These are phyloP conservation scores for Cordyceps cicadae DNA, from an alignment of 2,329 filamentous ascomycete species.

Conservation along the genomic window DNA sequence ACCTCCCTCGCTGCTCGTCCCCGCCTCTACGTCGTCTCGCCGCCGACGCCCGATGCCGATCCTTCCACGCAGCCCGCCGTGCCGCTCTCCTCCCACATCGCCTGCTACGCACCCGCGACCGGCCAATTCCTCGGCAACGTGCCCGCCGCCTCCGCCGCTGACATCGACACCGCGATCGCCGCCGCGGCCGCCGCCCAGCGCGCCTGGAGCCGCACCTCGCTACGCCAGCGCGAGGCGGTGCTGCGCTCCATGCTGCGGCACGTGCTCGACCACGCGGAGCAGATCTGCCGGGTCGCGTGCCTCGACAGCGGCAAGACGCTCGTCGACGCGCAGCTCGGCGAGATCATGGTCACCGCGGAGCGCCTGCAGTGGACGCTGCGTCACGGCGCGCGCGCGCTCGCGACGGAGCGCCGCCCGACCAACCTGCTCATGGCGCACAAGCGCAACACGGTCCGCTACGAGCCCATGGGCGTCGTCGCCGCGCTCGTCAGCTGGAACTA, in stretches of 20 bases:
- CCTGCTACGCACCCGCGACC: slow-evolving; percentile 85
- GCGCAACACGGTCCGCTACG: slow-evolving; percentile 79
- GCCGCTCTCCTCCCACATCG: slow-evolving; percentile 59
- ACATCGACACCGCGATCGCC: slow-evolving; percentile 70
- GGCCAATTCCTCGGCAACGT: slow-evolving; percentile 73
- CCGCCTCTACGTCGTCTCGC: slow-evolving; percentile 52
- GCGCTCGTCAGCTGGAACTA: slow-evolving; percentile 97
- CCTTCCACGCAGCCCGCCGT: slow-evolving; percentile 51
- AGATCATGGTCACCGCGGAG: slow-evolving; percentile 88
- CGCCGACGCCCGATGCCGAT: slow-evolving; percentile 48
- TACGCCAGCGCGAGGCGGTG: slow-evolving; percentile 68
- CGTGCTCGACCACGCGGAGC: slow-evolving; percentile 79
- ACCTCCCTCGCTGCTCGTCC: slow-evolving; percentile 29
- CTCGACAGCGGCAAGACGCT: slow-evolving; percentile 94
- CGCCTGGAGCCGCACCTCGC: slow-evolving; percentile 70
- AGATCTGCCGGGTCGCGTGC: slow-evolving; percentile 77
- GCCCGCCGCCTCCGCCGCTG: slow-evolving; percentile 66
- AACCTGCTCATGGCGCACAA: slow-evolving; percentile 96
- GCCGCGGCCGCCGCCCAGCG: slow-evolving; percentile 66
- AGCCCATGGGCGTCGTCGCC: slow-evolving; percentile 86
- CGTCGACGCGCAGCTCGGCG: slow-evolving; percentile 86
- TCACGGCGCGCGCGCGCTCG: slow-evolving; percentile 77
- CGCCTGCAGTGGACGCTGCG: slow-evolving; percentile 90
- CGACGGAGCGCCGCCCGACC: slow-evolving; percentile 65
- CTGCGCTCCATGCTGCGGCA: slow-evolving; percentile 73